Conservation (phyloP, 139 green algal species). For the Pseudopediastrum boryanum region DNA sequence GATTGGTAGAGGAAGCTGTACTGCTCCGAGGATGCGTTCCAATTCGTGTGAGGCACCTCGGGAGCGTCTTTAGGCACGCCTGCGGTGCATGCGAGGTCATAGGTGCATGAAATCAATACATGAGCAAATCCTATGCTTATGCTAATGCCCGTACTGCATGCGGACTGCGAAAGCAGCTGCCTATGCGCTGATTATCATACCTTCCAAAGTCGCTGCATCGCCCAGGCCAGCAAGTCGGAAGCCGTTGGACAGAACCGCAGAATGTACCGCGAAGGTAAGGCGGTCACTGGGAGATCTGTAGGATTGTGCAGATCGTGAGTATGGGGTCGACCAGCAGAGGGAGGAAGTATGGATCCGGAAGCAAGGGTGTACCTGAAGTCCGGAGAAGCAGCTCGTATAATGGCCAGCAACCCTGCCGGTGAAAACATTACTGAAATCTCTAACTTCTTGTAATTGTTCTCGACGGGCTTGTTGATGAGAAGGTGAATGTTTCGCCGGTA, state of each 20-base stretch:
- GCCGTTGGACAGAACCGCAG: slow-evolving; percentile 47
- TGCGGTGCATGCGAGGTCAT: not conserved
- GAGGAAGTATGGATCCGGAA: not conserved
- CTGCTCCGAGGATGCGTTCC: slow-evolving; percentile 23
- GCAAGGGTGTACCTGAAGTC: slow-evolving; percentile 9
- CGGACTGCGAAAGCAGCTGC: too few species aligned
- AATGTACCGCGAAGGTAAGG: slow-evolving; percentile 48
- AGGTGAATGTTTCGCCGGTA: too few species aligned
- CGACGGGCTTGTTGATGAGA: too few species aligned
- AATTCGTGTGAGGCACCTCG: slow-evolving; percentile 7
- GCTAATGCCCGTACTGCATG: not conserved
- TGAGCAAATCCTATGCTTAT: not conserved
- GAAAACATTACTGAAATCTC: too few species aligned
- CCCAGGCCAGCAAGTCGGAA: slow-evolving; percentile 63
- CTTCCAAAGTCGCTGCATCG: slow-evolving; percentile 42
- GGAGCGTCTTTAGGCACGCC: not conserved
- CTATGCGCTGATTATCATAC: too few species aligned
- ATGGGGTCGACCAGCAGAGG: not conserved
- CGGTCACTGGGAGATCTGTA: slow-evolving; percentile 25
- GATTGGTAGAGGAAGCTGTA: slow-evolving; percentile 32
- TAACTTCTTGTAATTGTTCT: too few species aligned
- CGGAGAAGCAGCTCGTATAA: slow-evolving; percentile 21
- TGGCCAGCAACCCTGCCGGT: too few species aligned
- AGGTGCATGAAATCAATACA: not conserved
- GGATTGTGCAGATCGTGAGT: not conserved